Conservation (phyloP, 75 land plant species). For the Selaginella tamariscina region DNA sequence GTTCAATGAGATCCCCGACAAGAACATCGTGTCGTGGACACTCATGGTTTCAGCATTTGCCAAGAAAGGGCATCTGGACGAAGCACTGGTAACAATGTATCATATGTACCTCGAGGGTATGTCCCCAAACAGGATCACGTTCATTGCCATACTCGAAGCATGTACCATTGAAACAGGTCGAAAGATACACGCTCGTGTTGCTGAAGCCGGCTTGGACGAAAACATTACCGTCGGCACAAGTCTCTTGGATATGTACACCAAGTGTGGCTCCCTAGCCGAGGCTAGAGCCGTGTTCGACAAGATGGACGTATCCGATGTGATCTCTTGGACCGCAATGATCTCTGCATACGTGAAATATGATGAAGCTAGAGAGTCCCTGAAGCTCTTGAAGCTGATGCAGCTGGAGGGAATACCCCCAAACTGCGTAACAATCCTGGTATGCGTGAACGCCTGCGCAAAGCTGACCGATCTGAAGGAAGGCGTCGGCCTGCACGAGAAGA, state of each 20-base stretch:
- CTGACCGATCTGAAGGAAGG: not conserved
- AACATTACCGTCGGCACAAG: not conserved
- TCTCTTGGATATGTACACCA: not conserved
- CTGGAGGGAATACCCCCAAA: not conserved
- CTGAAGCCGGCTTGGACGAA: not conserved
- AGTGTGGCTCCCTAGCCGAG: slow-evolving; percentile 5
- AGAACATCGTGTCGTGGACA: not conserved
- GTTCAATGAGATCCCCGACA: not conserved
- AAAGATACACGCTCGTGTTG: not conserved
- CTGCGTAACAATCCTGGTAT: not conserved
- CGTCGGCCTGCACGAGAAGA: not conserved
- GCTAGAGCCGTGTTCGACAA: not conserved
- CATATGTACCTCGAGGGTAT: not conserved
- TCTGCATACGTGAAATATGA: not conserved
- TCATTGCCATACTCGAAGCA: not conserved
- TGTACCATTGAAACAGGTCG: not conserved
- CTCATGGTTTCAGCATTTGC: not conserved
- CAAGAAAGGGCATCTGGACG: not conserved
- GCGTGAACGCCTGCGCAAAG: not conserved
- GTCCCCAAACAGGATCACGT: not conserved
- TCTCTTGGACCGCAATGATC: slow-evolving; percentile 1
- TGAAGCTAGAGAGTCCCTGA: not conserved
- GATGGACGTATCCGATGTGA: not conserved
- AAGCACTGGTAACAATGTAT: not conserved
- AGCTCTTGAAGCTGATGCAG: not conserved